Base-by-base conservation (phyloP, 2,329 filamentous ascomycete genomes). In the Diaporthe longicolla region DNA sequence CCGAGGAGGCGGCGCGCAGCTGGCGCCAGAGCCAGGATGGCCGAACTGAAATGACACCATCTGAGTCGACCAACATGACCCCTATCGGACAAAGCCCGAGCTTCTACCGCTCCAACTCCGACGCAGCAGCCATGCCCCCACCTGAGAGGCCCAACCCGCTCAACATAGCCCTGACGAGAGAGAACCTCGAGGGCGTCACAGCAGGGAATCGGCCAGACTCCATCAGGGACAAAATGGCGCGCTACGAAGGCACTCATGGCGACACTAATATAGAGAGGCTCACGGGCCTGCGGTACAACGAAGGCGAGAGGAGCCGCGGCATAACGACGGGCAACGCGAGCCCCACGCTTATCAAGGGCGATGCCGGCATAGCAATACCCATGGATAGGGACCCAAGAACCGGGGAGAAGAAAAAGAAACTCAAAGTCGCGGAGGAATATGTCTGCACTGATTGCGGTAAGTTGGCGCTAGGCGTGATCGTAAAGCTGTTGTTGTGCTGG, bases 371-470 rank as follows among this genome's bases (percentile, higher is more conserved):
- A 75, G 93, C 93, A 10, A 97, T 97, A 69, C 91, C 94, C 0
- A 84, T 93, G 45, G 95, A 97, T 77, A 91, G 95, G 76, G 94
- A 97, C 74, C 88, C 89, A 19, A 87, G 93, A 65, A 88, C 88
- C 17, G 92, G 90, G 0, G 93, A 95, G 75, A 95, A 97, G 83
- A 97, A 97, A 87, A 94, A 93, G 86, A 97, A 97, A 82, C 86
- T 94, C 61, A 98, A 98, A 82, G 88, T 91, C 32, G 89, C 89
- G 1, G 91, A 98, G 80, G 95, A 98, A 86, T 98, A 98, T 81
- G 94, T 98, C 50, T 98, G 96, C 83, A 96, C 94, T 1, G 96
- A 98, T 82, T 98, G 96, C 84, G 95, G 96, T 87, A 85, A 77
- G 89, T 85, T 24, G n/a, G 26, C 37, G 26, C 45, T 45, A 59